Conservation (phyloP, 2,329 filamentous ascomycete genomes). For the Apiospora kogelbergensis region DNA sequence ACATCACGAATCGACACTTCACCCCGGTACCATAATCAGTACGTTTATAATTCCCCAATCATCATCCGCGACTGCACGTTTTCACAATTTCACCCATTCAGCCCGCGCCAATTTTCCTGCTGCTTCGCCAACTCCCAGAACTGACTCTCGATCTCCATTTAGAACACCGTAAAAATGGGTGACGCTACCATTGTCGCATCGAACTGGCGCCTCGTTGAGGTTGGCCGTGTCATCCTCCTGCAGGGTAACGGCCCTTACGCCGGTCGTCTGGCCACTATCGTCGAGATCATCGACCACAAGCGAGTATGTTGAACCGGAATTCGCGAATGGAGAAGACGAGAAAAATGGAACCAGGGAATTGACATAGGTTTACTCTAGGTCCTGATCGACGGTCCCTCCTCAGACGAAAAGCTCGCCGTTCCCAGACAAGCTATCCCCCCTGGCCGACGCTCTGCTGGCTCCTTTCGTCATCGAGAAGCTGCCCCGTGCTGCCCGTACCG, state of each 20-base stretch:
- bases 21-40: slow-evolving; percentile 9
- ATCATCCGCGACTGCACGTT: background rate
- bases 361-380: slow-evolving; percentile 56
- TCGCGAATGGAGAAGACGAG: background rate
- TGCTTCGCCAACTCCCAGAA: background rate
- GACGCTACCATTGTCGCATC: slow-evolving; percentile 80
- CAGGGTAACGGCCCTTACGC: slow-evolving; percentile 73
- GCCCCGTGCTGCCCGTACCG: slow-evolving; percentile 80
- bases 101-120: background rate
- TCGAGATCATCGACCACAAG: slow-evolving; percentile 99
- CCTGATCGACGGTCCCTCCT: slow-evolving; percentile 91
- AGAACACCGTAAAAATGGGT: slow-evolving; percentile 73
- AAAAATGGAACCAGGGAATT: slow-evolving; percentile 9
- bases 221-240: slow-evolving; percentile 95
- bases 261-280: slow-evolving; percentile 88
- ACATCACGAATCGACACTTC: slow-evolving; percentile 5
- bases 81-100: background rate
- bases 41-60: slow-evolving; percentile 8
- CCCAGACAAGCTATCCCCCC: slow-evolving; percentile 83
- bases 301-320: slow-evolving; percentile 71
- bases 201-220: slow-evolving; percentile 95
- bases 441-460: slow-evolving; percentile 85
- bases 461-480: slow-evolving; percentile 84
- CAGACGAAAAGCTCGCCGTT: slow-evolving; percentile 75
- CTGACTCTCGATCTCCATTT: slow-evolving; percentile 22